These are phyloP conservation scores for Diplogelasinospora grovesii DNA, from an alignment of 495 filamentous ascomycete genomes.

Conservation along the genomic window DNA sequence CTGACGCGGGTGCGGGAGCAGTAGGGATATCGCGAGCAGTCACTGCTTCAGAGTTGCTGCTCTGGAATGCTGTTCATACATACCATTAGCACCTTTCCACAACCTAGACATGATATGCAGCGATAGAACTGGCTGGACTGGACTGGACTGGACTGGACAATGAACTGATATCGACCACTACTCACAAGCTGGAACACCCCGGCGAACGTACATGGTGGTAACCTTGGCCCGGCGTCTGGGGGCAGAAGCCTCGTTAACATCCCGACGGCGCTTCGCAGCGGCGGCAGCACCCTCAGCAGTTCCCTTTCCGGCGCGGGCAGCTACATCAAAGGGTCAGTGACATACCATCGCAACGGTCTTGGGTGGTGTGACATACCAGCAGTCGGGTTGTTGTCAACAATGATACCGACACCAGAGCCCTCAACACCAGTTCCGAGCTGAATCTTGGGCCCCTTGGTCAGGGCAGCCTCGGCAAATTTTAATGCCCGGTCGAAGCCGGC, in stretches of 20 bases:
- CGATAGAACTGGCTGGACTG: too few species aligned
- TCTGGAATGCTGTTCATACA: slow-evolving; percentile 32
- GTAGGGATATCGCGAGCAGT: slow-evolving; percentile 22
- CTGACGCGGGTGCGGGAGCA: slow-evolving; percentile 14
- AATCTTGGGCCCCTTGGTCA: slow-evolving; percentile 39
- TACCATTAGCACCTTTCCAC: too few species aligned
- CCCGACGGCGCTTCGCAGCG: slow-evolving; percentile 25
- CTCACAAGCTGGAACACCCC: slow-evolving; percentile 39
- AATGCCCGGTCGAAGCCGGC: slow-evolving; percentile 44
- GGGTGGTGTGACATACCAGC: slow-evolving; percentile 15
- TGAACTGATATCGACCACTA: too few species aligned
- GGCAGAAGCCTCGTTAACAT: slow-evolving; percentile 20
- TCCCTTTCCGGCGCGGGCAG: too few species aligned
- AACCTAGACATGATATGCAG: too few species aligned
- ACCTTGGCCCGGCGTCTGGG: slow-evolving; percentile 36
- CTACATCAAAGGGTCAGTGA: too few species aligned
- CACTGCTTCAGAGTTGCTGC: slow-evolving; percentile 22
- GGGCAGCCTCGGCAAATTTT: slow-evolving; percentile 37
- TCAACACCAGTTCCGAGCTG: slow-evolving; percentile 42
- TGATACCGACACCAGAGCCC: slow-evolving; percentile 44
- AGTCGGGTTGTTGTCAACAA: slow-evolving; percentile 34
- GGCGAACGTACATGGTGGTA: slow-evolving; percentile 44
- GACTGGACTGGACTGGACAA: neutral
- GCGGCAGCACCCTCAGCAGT: too few species aligned
- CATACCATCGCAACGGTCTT: too few species aligned